Base-by-base conservation (phyloP, 2,329 filamentous ascomycete species). In the Diaporthe sp. region DNA sequence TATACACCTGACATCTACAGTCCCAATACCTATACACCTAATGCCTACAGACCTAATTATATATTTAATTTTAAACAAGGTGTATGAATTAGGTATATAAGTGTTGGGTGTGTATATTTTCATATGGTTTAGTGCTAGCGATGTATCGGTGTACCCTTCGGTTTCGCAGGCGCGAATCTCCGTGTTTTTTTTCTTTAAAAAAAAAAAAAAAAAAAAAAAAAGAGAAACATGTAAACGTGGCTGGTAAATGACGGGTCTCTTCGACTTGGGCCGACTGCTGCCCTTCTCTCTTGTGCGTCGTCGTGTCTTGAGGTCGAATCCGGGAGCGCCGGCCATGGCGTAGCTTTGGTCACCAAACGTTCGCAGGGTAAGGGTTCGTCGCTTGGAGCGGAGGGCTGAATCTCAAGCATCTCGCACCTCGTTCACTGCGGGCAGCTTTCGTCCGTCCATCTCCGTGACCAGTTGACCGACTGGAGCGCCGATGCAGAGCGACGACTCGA, bases 321-420 rank as follows among this genome's bases (percentile, higher is more conserved):
- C 19, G 57, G 31, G 8, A 37, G 9, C 31, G 37, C 37, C 37
- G 37, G 37, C 37, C 37, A 39, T 39, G 37, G 37, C 37, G 10
- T 39, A 13, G 37, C 37, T 39, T 39, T 39, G 37, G 37, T 39
- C 8, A 13, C 28, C 13, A 4, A 19, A n/a, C 61, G 42, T n/a
- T 34, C 10, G 46, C 10, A 68, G 65, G 65, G 65, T 68, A 68
- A 68, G 65, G 65, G 65, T 68, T 65, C 15, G 39, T 53, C 46
- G 22, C 19, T n/a, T 19, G 19, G 34, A 53, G 28, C 2, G 22
- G 49, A 53, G 46, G 65, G 22, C 8, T 28, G 31, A 19, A 39
- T 19, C 46, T 39, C 7, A 22, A 53, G 65, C 46, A 67, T n/a
- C 46, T 68, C 46, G 22, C 31, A 5, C 17, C n/a, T 31, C 9